These are phyloP conservation scores for Capronia epimyces DNA, from an alignment of 2,329 filamentous ascomycete genomes.

Conservation along the genomic window DNA sequence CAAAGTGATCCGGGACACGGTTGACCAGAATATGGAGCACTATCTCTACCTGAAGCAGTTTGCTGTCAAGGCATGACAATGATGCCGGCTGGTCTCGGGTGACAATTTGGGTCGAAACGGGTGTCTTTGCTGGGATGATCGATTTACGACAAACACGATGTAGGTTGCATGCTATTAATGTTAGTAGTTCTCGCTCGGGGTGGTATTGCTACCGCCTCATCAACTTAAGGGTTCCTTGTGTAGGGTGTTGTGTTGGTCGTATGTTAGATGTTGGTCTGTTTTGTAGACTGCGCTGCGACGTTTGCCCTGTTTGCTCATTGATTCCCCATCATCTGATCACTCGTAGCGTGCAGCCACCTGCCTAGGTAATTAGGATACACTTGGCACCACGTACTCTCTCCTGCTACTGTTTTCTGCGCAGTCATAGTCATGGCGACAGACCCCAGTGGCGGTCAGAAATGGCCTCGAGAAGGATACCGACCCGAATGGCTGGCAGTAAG, in stretches of 20 bases:
- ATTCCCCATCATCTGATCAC: not conserved
- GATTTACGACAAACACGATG: too few relatives aligned
- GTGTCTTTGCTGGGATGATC: not conserved
- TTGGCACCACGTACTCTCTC: too few relatives aligned
- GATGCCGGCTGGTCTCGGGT: not conserved
- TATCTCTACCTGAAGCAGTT: constrained; percentile 64
- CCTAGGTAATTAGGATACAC: too few relatives aligned
- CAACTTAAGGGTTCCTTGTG: too few relatives aligned
- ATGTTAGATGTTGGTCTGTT: too few relatives aligned
- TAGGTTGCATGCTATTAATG: too few relatives aligned
- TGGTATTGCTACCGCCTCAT: too few relatives aligned
- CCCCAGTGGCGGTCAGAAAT: not conserved
- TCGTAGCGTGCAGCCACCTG: too few relatives aligned
- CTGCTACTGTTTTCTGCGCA: not conserved
- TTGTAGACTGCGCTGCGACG: too few relatives aligned
- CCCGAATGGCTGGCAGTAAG: constrained; percentile 26
- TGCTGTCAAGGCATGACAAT: constrained; percentile 47
- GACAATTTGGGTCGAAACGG: not conserved
- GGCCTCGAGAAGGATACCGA: constrained; percentile 21
- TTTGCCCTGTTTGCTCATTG: not conserved
- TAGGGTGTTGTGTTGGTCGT: too few relatives aligned
- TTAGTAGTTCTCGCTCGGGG: too few relatives aligned
- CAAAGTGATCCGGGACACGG: constrained; percentile 53
- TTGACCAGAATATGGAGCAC: constrained; percentile 54
- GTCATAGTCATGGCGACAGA: constrained; percentile 3